Conservation (phyloP, 2,329 filamentous ascomycete genomes). For the Pseudogymnoascus sp. region DNA sequence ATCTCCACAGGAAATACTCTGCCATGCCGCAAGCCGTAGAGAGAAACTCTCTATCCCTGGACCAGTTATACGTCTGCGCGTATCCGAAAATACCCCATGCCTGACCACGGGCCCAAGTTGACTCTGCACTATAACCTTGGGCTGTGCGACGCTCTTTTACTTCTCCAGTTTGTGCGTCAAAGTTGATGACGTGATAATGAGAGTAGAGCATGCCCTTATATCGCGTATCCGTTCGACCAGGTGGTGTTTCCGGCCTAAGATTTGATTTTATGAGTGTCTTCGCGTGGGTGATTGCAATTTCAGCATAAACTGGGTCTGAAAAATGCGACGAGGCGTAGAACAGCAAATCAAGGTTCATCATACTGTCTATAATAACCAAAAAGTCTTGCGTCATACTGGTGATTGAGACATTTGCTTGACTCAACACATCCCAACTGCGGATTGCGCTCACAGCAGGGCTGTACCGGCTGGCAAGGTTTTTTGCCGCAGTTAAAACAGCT, state of each 20-base stretch:
- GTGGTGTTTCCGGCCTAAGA: slow-evolving; percentile 24
- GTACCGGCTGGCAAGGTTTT: slow-evolving; percentile 35
- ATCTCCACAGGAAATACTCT: slow-evolving; percentile 37
- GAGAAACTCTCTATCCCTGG: slow-evolving; percentile 34
- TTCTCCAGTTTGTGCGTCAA: slow-evolving; percentile 34
- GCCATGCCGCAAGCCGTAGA: slow-evolving; percentile 35
- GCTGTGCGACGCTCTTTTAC: slow-evolving; percentile 37
- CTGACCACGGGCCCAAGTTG: slow-evolving; percentile 34
- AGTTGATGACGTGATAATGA: slow-evolving; percentile 39
- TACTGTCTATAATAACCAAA: slow-evolving; percentile 36
- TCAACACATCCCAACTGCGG: slow-evolving; percentile 38
- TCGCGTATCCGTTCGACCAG: slow-evolving; percentile 17
- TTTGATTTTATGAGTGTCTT: slow-evolving; percentile 29
- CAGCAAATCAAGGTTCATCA: slow-evolving; percentile 18
- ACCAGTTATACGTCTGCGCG: slow-evolving; percentile 41
- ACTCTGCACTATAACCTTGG: slow-evolving; percentile 37
- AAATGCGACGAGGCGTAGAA: slow-evolving; percentile 2
- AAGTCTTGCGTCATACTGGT: slow-evolving; percentile 29
- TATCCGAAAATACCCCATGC: slow-evolving; percentile 14
- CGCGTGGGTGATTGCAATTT: slow-evolving; percentile 33
- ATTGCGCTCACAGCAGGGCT: slow-evolving; percentile 37
- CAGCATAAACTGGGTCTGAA: neutral
- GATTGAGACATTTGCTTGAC: slow-evolving; percentile 21
- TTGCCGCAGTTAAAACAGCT: slow-evolving; percentile 36
- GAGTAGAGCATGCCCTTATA: slow-evolving; percentile 24